A percentile compares a stretch with the other conserved stretches of the same genome.
These are phyloP conservation scores for Apiotrichum laibachii DNA, from an alignment of 1,284 basidiomycete species.

Conservation along the genomic window DNA sequence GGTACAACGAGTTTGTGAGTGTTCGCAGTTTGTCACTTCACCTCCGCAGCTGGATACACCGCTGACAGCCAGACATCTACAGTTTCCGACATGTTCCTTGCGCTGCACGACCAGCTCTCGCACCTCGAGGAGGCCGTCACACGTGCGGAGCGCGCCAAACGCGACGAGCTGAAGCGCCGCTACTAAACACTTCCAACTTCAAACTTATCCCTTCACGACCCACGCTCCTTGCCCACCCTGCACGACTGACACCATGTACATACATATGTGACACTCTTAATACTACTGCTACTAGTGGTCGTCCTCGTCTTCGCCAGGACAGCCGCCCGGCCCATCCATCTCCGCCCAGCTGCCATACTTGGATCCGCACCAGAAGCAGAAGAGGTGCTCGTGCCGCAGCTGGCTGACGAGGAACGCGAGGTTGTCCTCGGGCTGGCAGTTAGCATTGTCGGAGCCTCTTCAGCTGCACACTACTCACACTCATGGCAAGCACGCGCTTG, in stretches of 20 bases:
- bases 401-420: slow-evolving; percentile 43
- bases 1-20: slow-evolving; percentile 44
- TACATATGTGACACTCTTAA: neutral
- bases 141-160: slow-evolving; percentile 30
- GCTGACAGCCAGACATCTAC: slow-evolving; percentile 31
- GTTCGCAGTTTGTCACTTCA: no score
- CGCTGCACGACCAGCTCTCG: slow-evolving; percentile 39
- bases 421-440: slow-evolving; percentile 35
- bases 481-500: slow-evolving; percentile 46
- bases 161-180: slow-evolving; percentile 29
- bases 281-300: slow-evolving; percentile 37
- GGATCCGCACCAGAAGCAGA: slow-evolving; percentile 50
- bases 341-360: slow-evolving; percentile 44
- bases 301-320: slow-evolving; percentile 50
- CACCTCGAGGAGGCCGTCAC: slow-evolving; percentile 36
- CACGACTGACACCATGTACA: slow-evolving; percentile 4
- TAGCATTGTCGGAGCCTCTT: neutral
- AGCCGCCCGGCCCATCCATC: slow-evolving; percentile 49
- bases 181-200: slow-evolving; percentile 23
- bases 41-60: slow-evolving; percentile 4
- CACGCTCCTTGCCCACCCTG: neutral
- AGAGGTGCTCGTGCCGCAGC: slow-evolving; percentile 46
- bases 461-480: slow-evolving; percentile 29
- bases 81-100: slow-evolving; percentile 43
- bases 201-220: neutral